phyloP scores from a whole-genome alignment of 139 green algal species.

The Chlorella sp. region DNA sequence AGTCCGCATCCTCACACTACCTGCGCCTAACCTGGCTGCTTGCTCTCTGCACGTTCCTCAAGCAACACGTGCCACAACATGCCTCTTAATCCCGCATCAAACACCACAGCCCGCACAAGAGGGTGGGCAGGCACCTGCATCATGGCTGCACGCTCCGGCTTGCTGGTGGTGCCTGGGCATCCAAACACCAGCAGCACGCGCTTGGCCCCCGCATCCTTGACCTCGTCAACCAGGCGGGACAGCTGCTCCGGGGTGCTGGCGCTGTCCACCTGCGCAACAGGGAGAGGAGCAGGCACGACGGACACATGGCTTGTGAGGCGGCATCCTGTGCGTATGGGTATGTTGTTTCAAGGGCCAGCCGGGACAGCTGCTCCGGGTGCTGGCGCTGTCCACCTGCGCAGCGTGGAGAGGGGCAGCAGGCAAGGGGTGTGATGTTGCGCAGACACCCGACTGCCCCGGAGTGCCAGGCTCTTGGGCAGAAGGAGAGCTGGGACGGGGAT shows the following conservation, averaged over 20 bases:
- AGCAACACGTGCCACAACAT: no score
- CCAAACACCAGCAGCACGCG: slow-evolving; percentile 92
- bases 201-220: slow-evolving; percentile 59
- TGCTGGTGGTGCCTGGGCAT: slow-evolving; percentile 73
- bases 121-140: slow-evolving; percentile 29
- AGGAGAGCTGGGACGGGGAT: no score
- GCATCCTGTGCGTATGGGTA: neutral
- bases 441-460: no score
- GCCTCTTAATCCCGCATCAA: neutral
- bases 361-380: slow-evolving; percentile 74
- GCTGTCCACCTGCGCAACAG: slow-evolving; percentile 65
- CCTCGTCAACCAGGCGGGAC: slow-evolving; percentile 69
- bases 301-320: neutral
- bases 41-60: no score
- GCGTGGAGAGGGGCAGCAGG: neutral
- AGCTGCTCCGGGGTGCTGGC: slow-evolving; percentile 85
- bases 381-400: slow-evolving; percentile 76
- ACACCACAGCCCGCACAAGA: slow-evolving; percentile 63
- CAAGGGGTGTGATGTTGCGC: no score
- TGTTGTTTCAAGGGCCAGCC: slow-evolving; percentile 54
- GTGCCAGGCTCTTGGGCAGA: no score
- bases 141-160: slow-evolving; percentile 45
- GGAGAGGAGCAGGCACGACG: neutral
- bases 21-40: no score
- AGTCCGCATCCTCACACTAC: no score